These are phyloP conservation scores for Cephaloascus albidus DNA, from an alignment of 805 yeast species.

Conservation along the genomic window DNA sequence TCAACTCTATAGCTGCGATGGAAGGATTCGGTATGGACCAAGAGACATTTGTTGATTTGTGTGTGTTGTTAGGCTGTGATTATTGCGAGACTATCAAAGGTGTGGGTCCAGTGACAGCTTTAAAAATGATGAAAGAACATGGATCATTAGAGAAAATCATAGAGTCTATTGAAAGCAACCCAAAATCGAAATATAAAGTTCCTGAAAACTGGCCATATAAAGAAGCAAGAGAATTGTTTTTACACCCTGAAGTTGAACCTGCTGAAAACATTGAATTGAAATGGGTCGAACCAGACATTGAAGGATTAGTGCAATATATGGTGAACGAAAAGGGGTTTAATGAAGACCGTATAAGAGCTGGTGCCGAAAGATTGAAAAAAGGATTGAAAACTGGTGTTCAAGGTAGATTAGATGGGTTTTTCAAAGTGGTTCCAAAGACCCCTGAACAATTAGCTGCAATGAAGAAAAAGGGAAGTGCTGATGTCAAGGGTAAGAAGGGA, in stretches of 20 bases:
- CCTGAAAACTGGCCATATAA: constrained; percentile 94
- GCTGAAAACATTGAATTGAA: constrained; percentile 59
- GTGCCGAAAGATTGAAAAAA: constrained; percentile 77
- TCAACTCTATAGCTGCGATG: constrained; percentile 55
- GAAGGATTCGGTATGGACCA: constrained; percentile 70
- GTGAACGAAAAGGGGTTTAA: constrained; percentile 84
- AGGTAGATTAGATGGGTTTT: constrained; percentile 88
- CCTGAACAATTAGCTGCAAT: constrained; percentile 28
- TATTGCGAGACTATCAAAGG: constrained; percentile 94
- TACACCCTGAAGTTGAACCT: constrained; percentile 69
- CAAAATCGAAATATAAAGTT: constrained; percentile 61
- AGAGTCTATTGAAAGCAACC: constrained; percentile 46
- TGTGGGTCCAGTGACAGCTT: constrained; percentile 92
- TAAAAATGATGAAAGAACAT: constrained; percentile 80
- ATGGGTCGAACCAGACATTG: constrained; percentile 86
- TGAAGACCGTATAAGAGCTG: constrained; percentile 84
- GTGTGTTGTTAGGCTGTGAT: constrained; percentile 93
- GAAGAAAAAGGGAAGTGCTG: constrained; percentile 24
- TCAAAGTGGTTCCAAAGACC: constrained; percentile 56
- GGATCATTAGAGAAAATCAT: constrained; percentile 73
- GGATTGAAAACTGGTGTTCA: constrained; percentile 81
- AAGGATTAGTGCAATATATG: constrained; percentile 74
- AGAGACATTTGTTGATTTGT: constrained; percentile 76
- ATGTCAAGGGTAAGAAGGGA: constrained; percentile 16
- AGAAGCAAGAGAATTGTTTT: constrained; percentile 78